Evolutionary conservation across 139 green algal species (phyloP), one percentile per base, ranked within the genome.

Genomic region (Trebouxia sp.): DNA sequence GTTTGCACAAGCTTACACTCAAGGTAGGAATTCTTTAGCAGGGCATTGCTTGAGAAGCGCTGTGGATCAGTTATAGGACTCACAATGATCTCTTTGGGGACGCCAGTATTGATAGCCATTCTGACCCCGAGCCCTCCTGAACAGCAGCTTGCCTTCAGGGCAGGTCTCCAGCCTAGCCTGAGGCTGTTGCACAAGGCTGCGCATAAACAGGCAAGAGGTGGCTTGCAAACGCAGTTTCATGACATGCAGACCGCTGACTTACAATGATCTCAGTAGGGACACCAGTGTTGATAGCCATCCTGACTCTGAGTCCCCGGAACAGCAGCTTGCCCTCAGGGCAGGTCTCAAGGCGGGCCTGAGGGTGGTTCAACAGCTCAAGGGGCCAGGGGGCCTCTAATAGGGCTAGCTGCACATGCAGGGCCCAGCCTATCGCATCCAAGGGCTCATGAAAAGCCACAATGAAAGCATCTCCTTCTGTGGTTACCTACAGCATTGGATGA

Each of bases 381-480:
- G 75, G 51, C 75, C 75, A 80, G 32, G 50, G 51, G 24, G 41
- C 35, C 32, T 47, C 51, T 20, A 80, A 51, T 10, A 80, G 75
- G 43, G 69, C 69, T 26, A 72, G 24, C 53, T 80, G 75, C 1
- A 80, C 51, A 53, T 70, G 50, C 48, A 80, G 75, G 24, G 75
- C 75, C 75, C 75, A 80, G 50, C 51, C 75, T 65, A 79, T 43
- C 10, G 86, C 86, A 39, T 90, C 86, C 43, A 83, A 65, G 24
- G 76, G 22, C 4, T 85, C 76, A 39, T 78, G 50, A 39, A 89
- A 88, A 5, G 82, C 86, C 32, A 87, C 41, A 62, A 85, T 86
- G 80, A 91, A 92, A 2, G 84, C 88, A 66, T 92, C 88, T 5
- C 88, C 86, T 62, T 90, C 86, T 32, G 88, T 92, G n/a, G 79